Percentiles rank a stretch among this genome's conserved stretches.
Conservation (phyloP, 768 basidiomycete genomes). For the Dentipellis fragilis region DNA sequence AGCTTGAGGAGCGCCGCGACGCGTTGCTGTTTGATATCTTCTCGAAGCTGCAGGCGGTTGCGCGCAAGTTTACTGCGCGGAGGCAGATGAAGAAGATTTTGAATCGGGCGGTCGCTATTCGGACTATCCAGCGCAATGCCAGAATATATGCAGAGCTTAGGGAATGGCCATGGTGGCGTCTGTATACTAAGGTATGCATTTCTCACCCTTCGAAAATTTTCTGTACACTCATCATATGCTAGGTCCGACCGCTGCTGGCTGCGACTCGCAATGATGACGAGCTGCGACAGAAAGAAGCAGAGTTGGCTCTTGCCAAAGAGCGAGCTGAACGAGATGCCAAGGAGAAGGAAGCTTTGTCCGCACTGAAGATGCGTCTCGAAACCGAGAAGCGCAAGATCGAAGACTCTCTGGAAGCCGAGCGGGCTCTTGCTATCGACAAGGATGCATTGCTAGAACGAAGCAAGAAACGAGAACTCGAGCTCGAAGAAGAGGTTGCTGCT, state of each 20-base stretch:
- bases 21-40: conserved; percentile 83
- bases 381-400: conserved; percentile 77
- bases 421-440: conserved; percentile 71
- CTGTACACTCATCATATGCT: neutral
- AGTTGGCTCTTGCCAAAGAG: conserved; percentile 71
- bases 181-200: conserved; percentile 74
- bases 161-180: conserved; percentile 99
- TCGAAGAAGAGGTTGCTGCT: conserved; percentile 76
- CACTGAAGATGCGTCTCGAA: conserved; percentile 73
- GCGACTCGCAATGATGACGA: conserved; percentile 92
- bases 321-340: conserved; percentile 79
- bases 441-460: conserved; percentile 73
- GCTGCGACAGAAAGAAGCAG: conserved; percentile 76
- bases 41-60: conserved; percentile 76
- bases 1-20: conserved; percentile 89
- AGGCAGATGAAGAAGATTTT: conserved; percentile 91
- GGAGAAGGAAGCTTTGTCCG: conserved; percentile 72
- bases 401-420: conserved; percentile 74
- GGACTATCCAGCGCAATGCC: conserved; percentile 91
- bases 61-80: conserved; percentile 77
- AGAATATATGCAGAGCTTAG: conserved; percentile 80
- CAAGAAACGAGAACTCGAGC: conserved; percentile 74
- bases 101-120: conserved; percentile 82
- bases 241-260: conserved; percentile 87
- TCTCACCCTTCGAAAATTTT: neutral